Evolutionary conservation across 306 rosid species (phyloP), one percentile per base, ranked within the genome.

Genomic region (Glycine latifolia): DNA sequence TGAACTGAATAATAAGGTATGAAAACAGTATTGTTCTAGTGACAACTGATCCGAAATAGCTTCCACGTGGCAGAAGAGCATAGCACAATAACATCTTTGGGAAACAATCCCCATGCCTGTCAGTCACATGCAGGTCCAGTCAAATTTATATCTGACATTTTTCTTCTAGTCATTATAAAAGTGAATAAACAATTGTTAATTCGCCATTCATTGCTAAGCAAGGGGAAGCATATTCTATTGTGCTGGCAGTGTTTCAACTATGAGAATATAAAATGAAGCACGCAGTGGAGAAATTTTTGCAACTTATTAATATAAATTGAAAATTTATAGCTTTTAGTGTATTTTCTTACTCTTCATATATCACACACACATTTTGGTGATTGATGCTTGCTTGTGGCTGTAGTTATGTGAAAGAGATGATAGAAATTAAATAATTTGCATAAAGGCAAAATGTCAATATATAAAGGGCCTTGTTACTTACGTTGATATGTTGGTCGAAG

Each of bases 221-320:
- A 63, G 53, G 14, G 31, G 26, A 81, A 73, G 90, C 79, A 81
- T 87, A 87, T 87, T 73, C 86, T 50, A 7, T 39, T 81, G 79
- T 81, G 65, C 79, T 75, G 11, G 10, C 11, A 55, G 16, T 77
- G 59, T 56, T 84, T 80, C 62, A 44, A 33, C 67, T 8, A 3
- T 9, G 67, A 66, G 26, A 54, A 54, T 47, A 47, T 69, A 61
- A 6, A 44, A 74, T 2, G 16, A 31, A 60, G 16, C 14, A 76
- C 52, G 5, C 16, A n/a, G 7, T 20, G 6, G 63, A 59, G 14
- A 73, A 78, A 37, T 35, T 53, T 8, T 10, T 54, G 59, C 67
- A 62, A n/a, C 61, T 67, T 76, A 11, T 8, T 15, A 8, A 46
- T 65, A 47, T 39, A 33, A 14, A 39, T 66, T 78, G 15, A 55